phyloP scores from a whole-genome alignment of 2,329 filamentous ascomycete genomes.

The Paecilomyces fulvus region DNA sequence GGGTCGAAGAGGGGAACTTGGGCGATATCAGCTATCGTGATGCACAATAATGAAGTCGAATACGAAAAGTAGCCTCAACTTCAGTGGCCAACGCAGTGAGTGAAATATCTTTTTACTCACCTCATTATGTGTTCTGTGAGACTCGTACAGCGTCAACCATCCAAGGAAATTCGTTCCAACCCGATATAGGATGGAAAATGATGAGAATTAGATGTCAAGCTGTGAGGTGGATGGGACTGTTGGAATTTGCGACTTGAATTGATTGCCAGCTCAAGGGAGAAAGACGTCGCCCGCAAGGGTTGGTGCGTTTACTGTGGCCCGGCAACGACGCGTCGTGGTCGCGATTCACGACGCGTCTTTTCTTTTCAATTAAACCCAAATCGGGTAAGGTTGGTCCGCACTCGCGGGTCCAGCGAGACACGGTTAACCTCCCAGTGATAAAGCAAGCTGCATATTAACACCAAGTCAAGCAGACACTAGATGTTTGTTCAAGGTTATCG shows the following conservation, averaged over 20 bases:
- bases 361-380: constrained; percentile 26
- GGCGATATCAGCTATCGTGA: background rate
- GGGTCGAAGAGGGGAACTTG: constrained; percentile 71
- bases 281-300: constrained; percentile 14
- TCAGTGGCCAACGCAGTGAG: background rate
- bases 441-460: too few relatives aligned
- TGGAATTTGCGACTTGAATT: background rate
- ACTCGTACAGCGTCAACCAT: background rate
- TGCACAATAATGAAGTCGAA: background rate
- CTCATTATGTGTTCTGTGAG: constrained; percentile 3
- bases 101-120: constrained; percentile 2
- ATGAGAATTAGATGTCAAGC: background rate
- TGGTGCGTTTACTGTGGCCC: constrained; percentile 7
- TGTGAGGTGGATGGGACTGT: background rate
- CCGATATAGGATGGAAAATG: background rate
- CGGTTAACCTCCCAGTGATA: too few relatives aligned
- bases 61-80: background rate
- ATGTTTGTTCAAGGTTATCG: too few relatives aligned
- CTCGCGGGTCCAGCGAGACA: background rate
- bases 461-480: too few relatives aligned
- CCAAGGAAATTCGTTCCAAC: background rate
- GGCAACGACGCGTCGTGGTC: constrained; percentile 10
- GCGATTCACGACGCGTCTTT: constrained; percentile 14
- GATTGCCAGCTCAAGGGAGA: constrained; percentile 3
- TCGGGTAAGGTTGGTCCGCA: constrained; percentile 12